A percentile compares a stretch with the other conserved stretches of the same genome.
Evolutionary conservation across 768 basidiomycete species (phyloP).

Genomic region (Chlorophyllum brunneum): DNA sequence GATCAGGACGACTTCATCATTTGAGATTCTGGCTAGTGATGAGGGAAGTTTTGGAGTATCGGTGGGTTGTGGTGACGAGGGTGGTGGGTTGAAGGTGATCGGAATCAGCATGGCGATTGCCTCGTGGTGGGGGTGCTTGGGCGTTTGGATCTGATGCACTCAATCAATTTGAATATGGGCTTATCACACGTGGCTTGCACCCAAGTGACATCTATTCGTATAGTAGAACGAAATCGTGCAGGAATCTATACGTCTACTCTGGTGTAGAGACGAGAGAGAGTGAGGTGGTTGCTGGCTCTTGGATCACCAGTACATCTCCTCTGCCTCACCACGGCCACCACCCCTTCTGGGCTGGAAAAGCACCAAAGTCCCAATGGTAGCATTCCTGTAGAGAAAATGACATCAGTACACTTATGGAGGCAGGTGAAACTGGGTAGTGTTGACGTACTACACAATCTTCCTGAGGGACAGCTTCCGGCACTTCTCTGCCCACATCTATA

Average conservation of each 20-base stretch:
- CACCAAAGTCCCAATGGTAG: slow-evolving; percentile 67
- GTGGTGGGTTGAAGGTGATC: slow-evolving; percentile 39
- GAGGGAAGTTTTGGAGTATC: slow-evolving; percentile 67
- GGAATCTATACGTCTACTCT: too few species aligned
- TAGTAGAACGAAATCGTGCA: too few species aligned
- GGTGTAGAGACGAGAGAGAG: too few species aligned
- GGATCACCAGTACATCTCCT: background rate
- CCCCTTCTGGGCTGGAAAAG: slow-evolving; percentile 20
- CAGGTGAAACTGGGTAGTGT: background rate
- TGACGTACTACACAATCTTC: slow-evolving; percentile 68
- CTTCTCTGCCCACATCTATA: slow-evolving; percentile 56
- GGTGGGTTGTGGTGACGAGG: slow-evolving; percentile 19
- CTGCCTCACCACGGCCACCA: background rate
- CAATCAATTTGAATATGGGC: too few species aligned
- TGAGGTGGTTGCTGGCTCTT: too few species aligned
- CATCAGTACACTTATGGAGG: background rate
- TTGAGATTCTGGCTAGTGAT: slow-evolving; percentile 65
- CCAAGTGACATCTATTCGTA: too few species aligned
- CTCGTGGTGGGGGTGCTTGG: background rate
- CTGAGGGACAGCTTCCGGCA: slow-evolving; percentile 50
- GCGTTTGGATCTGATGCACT: too few species aligned
- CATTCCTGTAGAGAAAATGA: slow-evolving; percentile 45
- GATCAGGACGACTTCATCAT: slow-evolving; percentile 77
- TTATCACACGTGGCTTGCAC: too few species aligned
- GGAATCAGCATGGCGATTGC: slow-evolving; percentile 85